Evolutionary conservation across 2,329 filamentous ascomycete genomes (phyloP).

Genomic region (Talaromyces sp.): DNA sequence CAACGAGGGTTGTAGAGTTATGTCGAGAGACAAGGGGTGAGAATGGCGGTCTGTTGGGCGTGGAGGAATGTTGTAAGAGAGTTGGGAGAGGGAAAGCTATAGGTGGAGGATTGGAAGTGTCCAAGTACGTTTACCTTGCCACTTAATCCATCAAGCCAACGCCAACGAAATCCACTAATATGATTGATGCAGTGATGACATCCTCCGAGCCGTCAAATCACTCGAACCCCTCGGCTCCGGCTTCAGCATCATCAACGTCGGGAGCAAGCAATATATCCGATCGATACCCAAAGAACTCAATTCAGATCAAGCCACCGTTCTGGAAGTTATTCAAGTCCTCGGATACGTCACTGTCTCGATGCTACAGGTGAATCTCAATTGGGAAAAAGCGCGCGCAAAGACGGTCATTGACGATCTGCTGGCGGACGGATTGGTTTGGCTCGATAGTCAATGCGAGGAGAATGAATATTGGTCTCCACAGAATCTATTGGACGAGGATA

Average conservation of each 20-base stretch:
- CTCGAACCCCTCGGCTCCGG: slow-evolving; percentile 83
- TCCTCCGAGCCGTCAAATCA: slow-evolving; percentile 81
- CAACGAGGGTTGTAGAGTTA: slow-evolving; percentile 90
- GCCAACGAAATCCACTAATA: not conserved
- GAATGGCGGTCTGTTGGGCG: slow-evolving; percentile 86
- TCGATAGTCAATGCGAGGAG: slow-evolving; percentile 79
- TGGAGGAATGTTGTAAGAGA: slow-evolving; percentile 73
- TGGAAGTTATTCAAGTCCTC: slow-evolving; percentile 85
- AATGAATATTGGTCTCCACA: slow-evolving; percentile 80
- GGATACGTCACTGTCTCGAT: slow-evolving; percentile 89
- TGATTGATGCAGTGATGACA: slow-evolving; percentile 64
- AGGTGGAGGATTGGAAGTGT: slow-evolving; percentile 70
- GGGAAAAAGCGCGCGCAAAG: slow-evolving; percentile 78
- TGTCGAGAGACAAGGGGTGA: slow-evolving; percentile 81
- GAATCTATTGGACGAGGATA: slow-evolving; percentile 41
- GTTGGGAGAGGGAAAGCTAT: slow-evolving; percentile 70
- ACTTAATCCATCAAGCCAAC: not conserved
- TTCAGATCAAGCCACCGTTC: slow-evolving; percentile 84
- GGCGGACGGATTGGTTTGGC: slow-evolving; percentile 86
- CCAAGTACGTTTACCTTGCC: slow-evolving; percentile 56
- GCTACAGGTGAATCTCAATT: slow-evolving; percentile 78
- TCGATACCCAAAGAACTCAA: slow-evolving; percentile 94
- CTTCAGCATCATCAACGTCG: slow-evolving; percentile 79
- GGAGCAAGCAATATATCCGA: slow-evolving; percentile 79
- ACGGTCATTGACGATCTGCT: slow-evolving; percentile 89